Base-by-base conservation (phyloP, 805 yeast species). In the Wickerhamiella siamensis region DNA sequence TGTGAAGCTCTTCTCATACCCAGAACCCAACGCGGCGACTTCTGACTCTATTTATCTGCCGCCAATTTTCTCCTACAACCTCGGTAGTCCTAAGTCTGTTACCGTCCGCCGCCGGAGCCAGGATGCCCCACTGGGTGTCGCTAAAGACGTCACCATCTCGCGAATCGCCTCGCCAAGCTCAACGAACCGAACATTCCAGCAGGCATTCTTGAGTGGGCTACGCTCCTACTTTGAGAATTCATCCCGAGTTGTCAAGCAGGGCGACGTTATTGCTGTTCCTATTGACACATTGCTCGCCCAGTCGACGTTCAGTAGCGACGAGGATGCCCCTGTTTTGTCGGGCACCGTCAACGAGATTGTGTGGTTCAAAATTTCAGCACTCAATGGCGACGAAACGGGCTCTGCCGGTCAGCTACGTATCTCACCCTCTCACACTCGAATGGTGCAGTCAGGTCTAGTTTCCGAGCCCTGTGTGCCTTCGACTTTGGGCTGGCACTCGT, bases 291-390 rank as follows among this genome's bases (percentile, higher is more conserved):
- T 72, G 2, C 55, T 81, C 19, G 77, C 93, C 0, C 68, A 68
- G 47, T 67, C 83, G 1, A 53, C 79, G n/a, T 49, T 54, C n/a
- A 45, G 32, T 2, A 40, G 45, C 18, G 42, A 47, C n/a, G 48
- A 33, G 15, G 45, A 43, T 27, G 59, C 43, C 10, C 49, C 49
- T 46, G 61, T 67, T 3, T 84, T 86, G 0, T 59, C 63, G 2
- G 83, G 83, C 0, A 67, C 4, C 31, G 75, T 82, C 1, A 83
- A 86, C 55, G 65, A 74, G 0, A 70, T 87, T 16, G 94, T 86
- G 0, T 88, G 95, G 95, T 88, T 86, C 59, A 73, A 72, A 49
- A 71, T 88, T 2, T 66, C 72, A 2, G 78, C 71, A 5, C 63
- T 77, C 3, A 39, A 35, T 2, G 47, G 54, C 8, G 29, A 12